Conservation (phyloP, 208 protist species). For the Crithidia expoeki region DNA sequence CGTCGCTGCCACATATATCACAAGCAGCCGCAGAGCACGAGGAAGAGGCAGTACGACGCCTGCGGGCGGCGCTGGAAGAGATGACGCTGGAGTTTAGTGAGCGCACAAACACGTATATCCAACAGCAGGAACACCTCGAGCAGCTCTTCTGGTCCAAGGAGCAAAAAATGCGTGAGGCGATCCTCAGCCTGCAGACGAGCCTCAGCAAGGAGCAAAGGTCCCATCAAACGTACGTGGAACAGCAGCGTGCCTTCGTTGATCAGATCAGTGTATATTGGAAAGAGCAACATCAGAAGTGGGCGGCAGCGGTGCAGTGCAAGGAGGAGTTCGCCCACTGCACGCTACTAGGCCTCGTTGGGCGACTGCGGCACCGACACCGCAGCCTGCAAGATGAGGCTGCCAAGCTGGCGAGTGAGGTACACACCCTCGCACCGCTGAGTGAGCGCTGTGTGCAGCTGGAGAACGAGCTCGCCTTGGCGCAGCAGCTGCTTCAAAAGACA, state of each 20-base stretch:
- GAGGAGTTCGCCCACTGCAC: conserved; percentile 12
- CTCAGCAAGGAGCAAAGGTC: conserved; percentile 1
- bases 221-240: not conserved
- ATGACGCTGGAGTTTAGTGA: conserved; percentile 66
- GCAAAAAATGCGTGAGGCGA: conserved; percentile 23
- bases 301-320: conserved; percentile 12
- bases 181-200: conserved; percentile 23
- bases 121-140: conserved; percentile 56
- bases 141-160: conserved; percentile 43
- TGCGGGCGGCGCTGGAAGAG: conserved; percentile 52
- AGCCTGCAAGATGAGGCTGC: conserved; percentile 18
- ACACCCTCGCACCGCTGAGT: conserved; percentile 38
- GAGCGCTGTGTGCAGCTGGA: conserved; percentile 37
- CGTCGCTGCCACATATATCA: not conserved
- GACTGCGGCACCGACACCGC: conserved; percentile 27
- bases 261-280: conserved; percentile 19
- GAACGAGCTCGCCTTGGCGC: conserved; percentile 18
- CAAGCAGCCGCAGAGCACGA: conserved; percentile 31
- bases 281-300: conserved; percentile 3
- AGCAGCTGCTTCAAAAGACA: conserved; percentile 16
- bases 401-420: conserved; percentile 24
- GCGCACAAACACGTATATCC: conserved; percentile 57
- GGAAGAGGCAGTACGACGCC: conserved; percentile 43
- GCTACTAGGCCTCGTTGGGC: conserved; percentile 13
- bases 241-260: not conserved